Evolutionary conservation across 371 early-diverging fungal genomes (phyloP), one percentile per base, ranked within the genome.

Genomic region (Mucor irregularis): DNA sequence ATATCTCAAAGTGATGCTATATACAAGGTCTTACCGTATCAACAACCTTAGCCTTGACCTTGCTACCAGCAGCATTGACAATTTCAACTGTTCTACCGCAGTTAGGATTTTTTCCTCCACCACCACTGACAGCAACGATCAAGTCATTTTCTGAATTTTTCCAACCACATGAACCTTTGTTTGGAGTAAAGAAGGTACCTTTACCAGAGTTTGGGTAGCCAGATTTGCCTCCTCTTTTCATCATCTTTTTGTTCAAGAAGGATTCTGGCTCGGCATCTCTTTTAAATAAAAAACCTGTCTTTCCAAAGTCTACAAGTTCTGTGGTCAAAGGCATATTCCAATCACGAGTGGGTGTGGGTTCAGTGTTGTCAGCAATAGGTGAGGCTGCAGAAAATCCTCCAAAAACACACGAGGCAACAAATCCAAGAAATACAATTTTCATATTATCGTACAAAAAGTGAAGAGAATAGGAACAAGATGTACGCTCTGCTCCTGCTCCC

Each of bases 31-130:
- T 22, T 48, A 48, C 48, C 0, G 48, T 48, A 56, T 83, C 83
- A 24, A 73, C 67, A 28, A 81, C 53, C 6, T 25, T 65, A 7
- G 71, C 82, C 22, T 60, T 60, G 9, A 79, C 71, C 10, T 43
- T 50, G 1, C 50, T 49, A 11, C 76, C 78, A 33, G 63, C 64
- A 14, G 77, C 73, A 25, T 79, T 79, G 13, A 49, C 58, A 5
- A 80, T 48, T 25, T 52, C 69, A 2, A 77, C 71, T 17, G 40
- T 31, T 58, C 75, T 70, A 17, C 77, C 78, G 50, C 84, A 86
- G 13, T 74, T 62, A 5, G 64, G 49, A 5, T 78, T 80, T 9
- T 50, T 53, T 19, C 35, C 43, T 25, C 58, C 56, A 1, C 49
- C 40, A 7, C 61, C 54, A 35, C 64, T 67, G 5, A 75, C 38